Evolutionary conservation across 2,329 filamentous ascomycete species (phyloP).

Genomic region (Fusarium sp.): DNA sequence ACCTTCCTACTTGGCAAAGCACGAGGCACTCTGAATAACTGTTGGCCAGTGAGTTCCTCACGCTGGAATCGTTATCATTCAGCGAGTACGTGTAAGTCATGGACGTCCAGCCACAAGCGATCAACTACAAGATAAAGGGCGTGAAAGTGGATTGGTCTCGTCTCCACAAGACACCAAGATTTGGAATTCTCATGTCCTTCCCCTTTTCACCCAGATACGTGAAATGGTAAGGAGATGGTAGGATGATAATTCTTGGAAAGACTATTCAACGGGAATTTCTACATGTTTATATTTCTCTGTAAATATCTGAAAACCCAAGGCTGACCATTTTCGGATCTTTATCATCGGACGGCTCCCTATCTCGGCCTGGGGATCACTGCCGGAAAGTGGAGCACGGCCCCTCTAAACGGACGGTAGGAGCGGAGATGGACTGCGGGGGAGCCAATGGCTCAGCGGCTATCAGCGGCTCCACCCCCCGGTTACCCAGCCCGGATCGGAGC

Average conservation of each 20-base stretch:
- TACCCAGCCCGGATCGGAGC: constrained; percentile 3
- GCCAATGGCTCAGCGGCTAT: constrained; percentile 22
- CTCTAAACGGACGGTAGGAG: constrained; percentile 5
- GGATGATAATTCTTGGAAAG: no score
- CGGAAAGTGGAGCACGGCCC: neutral
- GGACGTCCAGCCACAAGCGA: neutral
- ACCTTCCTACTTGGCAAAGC: neutral
- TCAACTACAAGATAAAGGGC: constrained; percentile 17
- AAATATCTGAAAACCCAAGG: neutral
- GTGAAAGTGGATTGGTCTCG: neutral
- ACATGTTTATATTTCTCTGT: neutral
- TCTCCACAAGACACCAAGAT: neutral
- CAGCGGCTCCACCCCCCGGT: constrained; percentile 28
- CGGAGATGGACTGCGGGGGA: constrained; percentile 29
- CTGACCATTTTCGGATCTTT: neutral
- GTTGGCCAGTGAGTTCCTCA: neutral
- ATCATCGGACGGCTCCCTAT: neutral
- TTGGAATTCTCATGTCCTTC: constrained; percentile 1
- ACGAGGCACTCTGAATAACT: neutral
- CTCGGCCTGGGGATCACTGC: neutral
- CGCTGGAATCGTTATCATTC: neutral
- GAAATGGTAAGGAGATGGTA: neutral
- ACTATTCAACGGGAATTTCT: neutral
- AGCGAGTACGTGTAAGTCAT: neutral
- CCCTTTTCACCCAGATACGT: neutral